Conservation (phyloP, 1,139 yeast genomes). For the Protomyces arabidopsidicola region DNA sequence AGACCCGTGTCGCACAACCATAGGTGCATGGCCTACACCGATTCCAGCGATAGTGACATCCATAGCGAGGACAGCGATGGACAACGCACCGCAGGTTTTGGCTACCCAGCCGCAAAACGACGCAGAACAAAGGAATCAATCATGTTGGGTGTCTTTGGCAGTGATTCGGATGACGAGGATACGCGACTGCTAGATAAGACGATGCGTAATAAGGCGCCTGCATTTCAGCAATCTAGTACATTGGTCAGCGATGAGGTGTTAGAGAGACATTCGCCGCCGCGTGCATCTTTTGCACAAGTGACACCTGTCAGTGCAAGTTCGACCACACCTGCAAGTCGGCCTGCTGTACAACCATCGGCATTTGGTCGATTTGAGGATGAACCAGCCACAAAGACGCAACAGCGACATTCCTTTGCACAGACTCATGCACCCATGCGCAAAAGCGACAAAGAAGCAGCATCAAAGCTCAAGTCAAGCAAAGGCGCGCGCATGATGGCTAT, state of each 20-base stretch:
- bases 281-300: not conserved
- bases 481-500: constrained; percentile 74
- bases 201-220: constrained; percentile 27
- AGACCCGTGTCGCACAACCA: too few species aligned
- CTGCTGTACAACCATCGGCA: not conserved
- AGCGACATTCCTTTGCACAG: not conserved
- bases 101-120: constrained; percentile 4
- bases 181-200: constrained; percentile 2
- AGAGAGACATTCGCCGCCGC: not conserved
- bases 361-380: not conserved
- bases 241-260: not conserved
- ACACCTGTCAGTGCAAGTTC: not conserved
- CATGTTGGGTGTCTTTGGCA: constrained; percentile 32
- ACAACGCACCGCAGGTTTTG: not conserved
- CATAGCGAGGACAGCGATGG: not conserved
- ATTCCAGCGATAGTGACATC: not conserved
- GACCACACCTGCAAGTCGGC: not conserved
- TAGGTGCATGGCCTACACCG: not conserved
- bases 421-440: constrained; percentile 1
- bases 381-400: constrained; percentile 29
- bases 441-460: not conserved
- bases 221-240: not conserved
- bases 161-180: constrained; percentile 30
- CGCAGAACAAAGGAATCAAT: constrained; percentile 27
- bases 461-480: constrained; percentile 56